phyloP scores from a whole-genome alignment of 164 flowering plant genomes.

The Pachysandra terminalis region DNA sequence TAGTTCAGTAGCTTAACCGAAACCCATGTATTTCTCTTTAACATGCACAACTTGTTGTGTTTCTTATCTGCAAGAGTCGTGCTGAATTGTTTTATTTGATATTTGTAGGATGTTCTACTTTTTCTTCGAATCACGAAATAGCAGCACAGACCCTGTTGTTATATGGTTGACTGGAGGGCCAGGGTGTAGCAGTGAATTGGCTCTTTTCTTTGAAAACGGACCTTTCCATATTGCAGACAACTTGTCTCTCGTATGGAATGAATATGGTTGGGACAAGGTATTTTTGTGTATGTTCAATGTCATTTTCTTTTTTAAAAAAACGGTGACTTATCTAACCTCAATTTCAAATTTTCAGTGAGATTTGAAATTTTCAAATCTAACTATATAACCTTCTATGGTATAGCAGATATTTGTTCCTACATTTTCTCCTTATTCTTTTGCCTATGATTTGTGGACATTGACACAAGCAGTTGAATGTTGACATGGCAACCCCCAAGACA shows the following conservation, averaged over 20 bases:
- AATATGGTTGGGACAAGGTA: constrained; percentile 50
- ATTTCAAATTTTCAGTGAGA: too few species aligned
- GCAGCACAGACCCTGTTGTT: constrained; percentile 34
- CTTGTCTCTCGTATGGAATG: constrained; percentile 35
- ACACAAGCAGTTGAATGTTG: too few species aligned
- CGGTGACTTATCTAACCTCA: too few species aligned
- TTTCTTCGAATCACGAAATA: constrained; percentile 41
- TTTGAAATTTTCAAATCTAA: too few species aligned
- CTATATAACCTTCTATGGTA: too few species aligned
- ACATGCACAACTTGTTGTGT: neutral
- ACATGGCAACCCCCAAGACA: too few species aligned
- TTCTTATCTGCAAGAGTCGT: neutral
- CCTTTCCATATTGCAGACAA: constrained; percentile 34
- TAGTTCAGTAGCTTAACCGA: too few species aligned
- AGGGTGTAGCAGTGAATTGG: constrained; percentile 45
- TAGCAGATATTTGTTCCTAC: too few species aligned
- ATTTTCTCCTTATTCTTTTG: too few species aligned
- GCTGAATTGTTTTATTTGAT: neutral
- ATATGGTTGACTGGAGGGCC: constrained; percentile 55
- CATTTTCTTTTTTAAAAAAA: neutral
- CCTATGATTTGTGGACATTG: too few species aligned
- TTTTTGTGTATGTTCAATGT: neutral
- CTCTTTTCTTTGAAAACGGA: constrained; percentile 47
- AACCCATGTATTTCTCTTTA: neutral
- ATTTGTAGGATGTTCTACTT: constrained; percentile 42